Base-by-base conservation (phyloP, 2,329 filamentous ascomycete species). In the Claviceps sp. region DNA sequence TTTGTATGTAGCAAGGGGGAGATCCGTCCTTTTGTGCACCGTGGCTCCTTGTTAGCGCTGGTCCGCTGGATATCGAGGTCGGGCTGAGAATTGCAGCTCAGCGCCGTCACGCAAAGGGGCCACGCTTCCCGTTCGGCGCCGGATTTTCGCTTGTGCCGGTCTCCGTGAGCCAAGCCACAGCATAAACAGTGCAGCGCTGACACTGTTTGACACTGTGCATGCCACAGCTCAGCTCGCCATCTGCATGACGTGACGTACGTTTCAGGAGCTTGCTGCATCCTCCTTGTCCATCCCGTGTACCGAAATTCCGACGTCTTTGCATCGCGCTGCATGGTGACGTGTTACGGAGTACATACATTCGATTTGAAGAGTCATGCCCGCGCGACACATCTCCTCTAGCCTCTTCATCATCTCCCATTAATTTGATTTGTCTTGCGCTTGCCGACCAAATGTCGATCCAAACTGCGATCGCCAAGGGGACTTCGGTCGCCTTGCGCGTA, bases 401-500 rank as follows among this genome's bases (percentile, higher is more conserved):
- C 13, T n/a, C 34, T 44, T 43, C 34, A 9, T 40, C 11, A 45
- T 34, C 52, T 45, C 13, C 48, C 45, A 22, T 7, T 30, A 5
- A 45, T 26, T 7, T 37, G 18, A 38, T n/a, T 20, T 18, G 26
- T 20, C 14, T 41, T 14, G 37, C 42, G 7, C 16, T 37, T 37
- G 13, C 5, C 42, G 4, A 24, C 48, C 45, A 34, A 22, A 58
- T 58, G 57, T 47, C 55, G 20, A 44, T 65, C 50, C 64, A 68
- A 47, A 59, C 56, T 37, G 61, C 54, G 11, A 52, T 64, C 43
- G 62, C 69, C 38, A 63, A 63, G 58, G 55, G 63, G 54, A 64
- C 68, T 53, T 71, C 69, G 16, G 59, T 64, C 40, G 60, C 62
- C n/a, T 55, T 71, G 57, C 65, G 68, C 57, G 61, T 68, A 60